These are phyloP conservation scores for Suillus luteus DNA, from an alignment of 768 basidiomycete species.

Conservation along the genomic window DNA sequence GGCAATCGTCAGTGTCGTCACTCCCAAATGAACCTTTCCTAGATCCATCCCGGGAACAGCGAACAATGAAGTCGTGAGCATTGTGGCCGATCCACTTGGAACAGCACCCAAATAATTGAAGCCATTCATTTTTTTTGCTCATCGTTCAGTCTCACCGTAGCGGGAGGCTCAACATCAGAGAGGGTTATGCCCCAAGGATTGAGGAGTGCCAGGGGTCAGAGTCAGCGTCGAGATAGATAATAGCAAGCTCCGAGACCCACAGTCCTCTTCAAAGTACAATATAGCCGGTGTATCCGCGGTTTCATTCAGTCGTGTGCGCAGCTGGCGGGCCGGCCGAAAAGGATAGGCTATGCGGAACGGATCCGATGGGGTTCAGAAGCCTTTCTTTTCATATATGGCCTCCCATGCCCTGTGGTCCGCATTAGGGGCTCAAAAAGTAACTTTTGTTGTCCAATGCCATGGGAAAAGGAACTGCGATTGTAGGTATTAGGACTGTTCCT, in stretches of 20 bases:
- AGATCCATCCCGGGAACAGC: not conserved
- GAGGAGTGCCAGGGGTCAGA: not conserved
- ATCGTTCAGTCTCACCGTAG: too few species aligned
- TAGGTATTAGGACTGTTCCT: not conserved
- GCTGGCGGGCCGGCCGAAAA: not conserved
- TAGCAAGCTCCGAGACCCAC: not conserved
- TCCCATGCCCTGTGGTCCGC: too few species aligned
- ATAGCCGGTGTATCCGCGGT: not conserved
- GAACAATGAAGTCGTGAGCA: not conserved
- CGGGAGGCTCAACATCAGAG: not conserved
- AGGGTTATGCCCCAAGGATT: not conserved
- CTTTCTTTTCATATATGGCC: not conserved
- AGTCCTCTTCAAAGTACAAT: not conserved
- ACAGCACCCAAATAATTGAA: not conserved
- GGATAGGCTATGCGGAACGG: not conserved
- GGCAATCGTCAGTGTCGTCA: not conserved
- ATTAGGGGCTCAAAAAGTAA: not conserved
- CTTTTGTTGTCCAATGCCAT: not conserved
- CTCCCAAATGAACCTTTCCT: not conserved
- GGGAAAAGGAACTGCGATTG: not conserved
- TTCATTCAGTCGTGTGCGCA: not conserved
- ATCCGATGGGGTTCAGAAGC: not conserved
- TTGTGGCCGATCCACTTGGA: not conserved
- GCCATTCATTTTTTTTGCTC: too few species aligned
- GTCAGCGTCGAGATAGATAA: not conserved